phyloP scores from a whole-genome alignment of 371 early-diverging fungal species.

The Mortierella sp. region DNA sequence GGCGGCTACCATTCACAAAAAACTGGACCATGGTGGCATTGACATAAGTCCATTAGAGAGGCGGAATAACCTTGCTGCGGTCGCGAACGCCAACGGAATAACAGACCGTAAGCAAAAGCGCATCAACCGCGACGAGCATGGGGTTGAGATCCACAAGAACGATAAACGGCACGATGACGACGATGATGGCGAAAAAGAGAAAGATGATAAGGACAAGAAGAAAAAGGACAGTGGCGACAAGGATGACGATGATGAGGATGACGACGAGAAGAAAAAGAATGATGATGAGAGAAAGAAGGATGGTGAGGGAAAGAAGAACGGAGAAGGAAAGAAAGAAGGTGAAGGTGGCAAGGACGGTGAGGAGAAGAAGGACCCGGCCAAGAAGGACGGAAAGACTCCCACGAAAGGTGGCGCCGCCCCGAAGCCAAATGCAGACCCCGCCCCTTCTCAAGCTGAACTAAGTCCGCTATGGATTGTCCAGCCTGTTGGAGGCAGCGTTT shows the following conservation, averaged over 20 bases:
- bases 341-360: neutral
- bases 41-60: conserved; percentile 1
- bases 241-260: conserved; percentile 3
- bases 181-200: neutral
- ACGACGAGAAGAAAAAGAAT: conserved; percentile 2
- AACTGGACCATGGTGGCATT: neutral
- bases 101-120: neutral
- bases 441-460: conserved; percentile 7
- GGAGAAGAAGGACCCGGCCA: neutral
- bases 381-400: neutral
- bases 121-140: conserved; percentile 5
- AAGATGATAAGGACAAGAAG: neutral
- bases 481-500: conserved; percentile 38
- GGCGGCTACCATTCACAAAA: neutral
- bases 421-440: neutral
- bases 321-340: neutral
- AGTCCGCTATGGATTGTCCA: conserved; percentile 52
- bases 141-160: no score
- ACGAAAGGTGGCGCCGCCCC: neutral
- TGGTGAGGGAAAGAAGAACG: neutral
- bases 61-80: neutral
- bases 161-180: neutral
- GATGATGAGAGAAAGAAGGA: conserved; percentile 2
- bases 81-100: no score
- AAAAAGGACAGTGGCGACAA: neutral